These are phyloP conservation scores for Lotus japonicus DNA, from an alignment of 306 rosid genomes.

Conservation along the genomic window DNA sequence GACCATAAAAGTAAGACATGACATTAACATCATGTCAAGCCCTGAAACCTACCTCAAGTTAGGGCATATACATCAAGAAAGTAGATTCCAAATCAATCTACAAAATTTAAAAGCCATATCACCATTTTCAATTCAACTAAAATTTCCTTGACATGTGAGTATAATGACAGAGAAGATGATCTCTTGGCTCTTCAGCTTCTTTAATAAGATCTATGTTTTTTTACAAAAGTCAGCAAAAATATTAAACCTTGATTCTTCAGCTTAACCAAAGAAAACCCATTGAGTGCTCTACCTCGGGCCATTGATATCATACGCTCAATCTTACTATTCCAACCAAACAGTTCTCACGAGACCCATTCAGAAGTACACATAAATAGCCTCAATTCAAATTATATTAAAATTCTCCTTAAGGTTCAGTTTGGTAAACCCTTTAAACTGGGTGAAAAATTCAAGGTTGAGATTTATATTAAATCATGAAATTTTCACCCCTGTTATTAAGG, in stretches of 20 bases:
- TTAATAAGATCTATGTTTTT: not conserved
- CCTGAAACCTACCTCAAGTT: no score
- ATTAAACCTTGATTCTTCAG: not conserved
- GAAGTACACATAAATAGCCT: not conserved
- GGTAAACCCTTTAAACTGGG: not conserved
- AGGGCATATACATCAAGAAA: not conserved
- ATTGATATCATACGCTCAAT: no score
- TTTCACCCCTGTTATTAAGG: not conserved
- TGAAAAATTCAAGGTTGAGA: not conserved
- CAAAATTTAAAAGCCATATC: not conserved
- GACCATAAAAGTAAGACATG: not conserved
- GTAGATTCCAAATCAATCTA: not conserved
- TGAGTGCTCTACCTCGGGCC: no score
- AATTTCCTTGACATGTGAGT: not conserved
- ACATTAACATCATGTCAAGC: not conserved
- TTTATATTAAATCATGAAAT: not conserved
- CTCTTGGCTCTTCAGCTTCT: not conserved
- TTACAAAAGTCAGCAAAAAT: not conserved
- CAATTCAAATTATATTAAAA: not conserved
- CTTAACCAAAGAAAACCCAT: not conserved
- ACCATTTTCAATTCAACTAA: not conserved
- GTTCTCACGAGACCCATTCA: not conserved
- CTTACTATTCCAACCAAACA: not conserved
- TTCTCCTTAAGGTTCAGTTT: not conserved
- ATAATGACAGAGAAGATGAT: not conserved